Conservation (phyloP, 2,329 filamentous ascomycete species). For the Annulohypoxylon truncatum region DNA sequence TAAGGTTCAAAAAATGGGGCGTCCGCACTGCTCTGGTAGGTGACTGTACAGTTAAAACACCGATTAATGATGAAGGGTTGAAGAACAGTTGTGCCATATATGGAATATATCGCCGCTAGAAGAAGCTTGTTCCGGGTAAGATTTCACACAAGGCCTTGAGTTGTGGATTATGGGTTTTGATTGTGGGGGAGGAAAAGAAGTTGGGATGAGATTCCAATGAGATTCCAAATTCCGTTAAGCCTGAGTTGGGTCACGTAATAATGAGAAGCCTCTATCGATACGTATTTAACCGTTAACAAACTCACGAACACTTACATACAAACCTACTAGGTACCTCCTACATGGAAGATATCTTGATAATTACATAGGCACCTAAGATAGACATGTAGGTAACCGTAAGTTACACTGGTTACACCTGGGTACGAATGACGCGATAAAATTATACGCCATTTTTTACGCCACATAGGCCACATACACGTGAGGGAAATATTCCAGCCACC, state of each 20-base stretch:
- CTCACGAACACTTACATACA: no score
- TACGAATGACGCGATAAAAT: neutral
- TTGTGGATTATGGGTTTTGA: neutral
- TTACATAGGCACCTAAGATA: neutral
- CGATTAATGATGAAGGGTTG: neutral
- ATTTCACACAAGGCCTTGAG: neutral
- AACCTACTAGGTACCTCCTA: no score
- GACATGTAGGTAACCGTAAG: neutral
- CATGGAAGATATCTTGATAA: neutral
- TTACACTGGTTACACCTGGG: neutral
- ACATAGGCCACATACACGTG: slow-evolving; percentile 10
- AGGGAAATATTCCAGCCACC: slow-evolving; percentile 19
- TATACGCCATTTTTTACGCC: neutral
- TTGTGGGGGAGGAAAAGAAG: slow-evolving; percentile 9
- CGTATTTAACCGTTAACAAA: neutral
- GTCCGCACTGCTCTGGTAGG: no score
- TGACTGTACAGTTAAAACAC: neutral
- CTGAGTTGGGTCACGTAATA: neutral
- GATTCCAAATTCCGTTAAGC: neutral
- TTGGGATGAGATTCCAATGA: slow-evolving; percentile 3
- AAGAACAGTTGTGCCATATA: neutral
- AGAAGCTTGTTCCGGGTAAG: slow-evolving; percentile 32
- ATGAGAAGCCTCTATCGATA: neutral
- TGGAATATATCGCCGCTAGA: slow-evolving; percentile 14
- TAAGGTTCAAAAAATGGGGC: no score